Base-by-base conservation (phyloP, 257 asterid species). In the Solanum habrochaites region DNA sequence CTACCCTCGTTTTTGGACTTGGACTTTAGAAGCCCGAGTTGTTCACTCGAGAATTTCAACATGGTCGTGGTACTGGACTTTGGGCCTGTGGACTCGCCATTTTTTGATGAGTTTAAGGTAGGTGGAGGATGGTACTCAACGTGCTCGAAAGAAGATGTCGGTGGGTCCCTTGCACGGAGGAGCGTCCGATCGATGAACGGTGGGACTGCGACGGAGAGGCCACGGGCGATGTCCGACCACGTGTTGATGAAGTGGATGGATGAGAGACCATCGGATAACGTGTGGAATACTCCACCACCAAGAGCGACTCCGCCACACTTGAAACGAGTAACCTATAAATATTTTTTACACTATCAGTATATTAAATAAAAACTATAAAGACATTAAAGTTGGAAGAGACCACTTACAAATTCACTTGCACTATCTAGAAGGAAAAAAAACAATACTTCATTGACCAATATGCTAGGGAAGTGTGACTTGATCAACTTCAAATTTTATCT, bases 231-330 rank as follows among this genome's bases (percentile, higher is more conserved):
- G 67, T 89, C 91, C 11, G 91, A 87, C 94, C 93, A 91, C 4
- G 92, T 86, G 73, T 92, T 92, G 85, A 91, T 88, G 87, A 92
- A 92, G 64, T 91, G 93, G 85, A 92, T 88, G n/a, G 93, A 89
- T 12, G 92, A 89, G 1, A 90, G 77, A 3, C 93, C 95, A 83
- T 92, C 93, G 1, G 92, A 88, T 77, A 92, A 72, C n/a, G 91
- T 91, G 78, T 92, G 95, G 21, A 91, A 90, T 35, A 89, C 84
- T 32, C 93, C 91, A 3, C 89, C 21, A 74, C 93, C 93, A 9
- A 92, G 87, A 35, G 86, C 85, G 8, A 88, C 88, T 31, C 93
- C 92, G 8, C 95, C 93, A 85, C 93, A 91, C 42, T 88, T 92
- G 88, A 91, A 91, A 39, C 87, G 89, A 11, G 93, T 92, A 3